Percentiles rank a stretch among this genome's conserved stretches.
Conservation (phyloP, 176 grass and related monocot species). For the Ensete glaucum region DNA sequence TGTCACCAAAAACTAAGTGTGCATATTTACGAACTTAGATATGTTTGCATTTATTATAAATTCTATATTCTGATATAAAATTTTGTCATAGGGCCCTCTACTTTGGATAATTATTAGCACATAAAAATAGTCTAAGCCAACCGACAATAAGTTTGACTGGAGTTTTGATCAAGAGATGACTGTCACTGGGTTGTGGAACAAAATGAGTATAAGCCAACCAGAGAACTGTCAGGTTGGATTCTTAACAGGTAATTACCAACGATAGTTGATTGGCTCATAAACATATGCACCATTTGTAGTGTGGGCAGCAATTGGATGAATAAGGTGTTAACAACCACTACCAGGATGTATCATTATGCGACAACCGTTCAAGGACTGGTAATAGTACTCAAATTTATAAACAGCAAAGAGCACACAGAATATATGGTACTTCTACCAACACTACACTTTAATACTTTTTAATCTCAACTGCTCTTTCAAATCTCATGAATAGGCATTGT, state of each 20-base stretch:
- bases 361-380: too few relatives aligned
- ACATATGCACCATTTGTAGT: background rate
- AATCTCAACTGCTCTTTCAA: background rate
- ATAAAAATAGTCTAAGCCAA: background rate
- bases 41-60: background rate
- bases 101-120: background rate
- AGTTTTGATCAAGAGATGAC: background rate
- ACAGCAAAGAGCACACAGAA: background rate
- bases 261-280: background rate
- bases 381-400: background rate
- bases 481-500: background rate
- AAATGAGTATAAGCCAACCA: background rate
- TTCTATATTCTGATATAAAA: background rate
- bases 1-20: background rate
- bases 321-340: too few relatives aligned
- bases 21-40: background rate
- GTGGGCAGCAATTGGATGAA: background rate
- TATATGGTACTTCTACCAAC: background rate
- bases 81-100: background rate
- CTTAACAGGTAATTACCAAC: background rate
- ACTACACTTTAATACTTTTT: background rate
- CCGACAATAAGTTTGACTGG: background rate
- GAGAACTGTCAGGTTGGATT: background rate
- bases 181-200: background rate
- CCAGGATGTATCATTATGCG: too few relatives aligned